A percentile compares a stretch with the other conserved stretches of the same genome.
These are phyloP conservation scores for Aspergillus cejpii DNA, from an alignment of 2,329 filamentous ascomycete species.

Conservation along the genomic window DNA sequence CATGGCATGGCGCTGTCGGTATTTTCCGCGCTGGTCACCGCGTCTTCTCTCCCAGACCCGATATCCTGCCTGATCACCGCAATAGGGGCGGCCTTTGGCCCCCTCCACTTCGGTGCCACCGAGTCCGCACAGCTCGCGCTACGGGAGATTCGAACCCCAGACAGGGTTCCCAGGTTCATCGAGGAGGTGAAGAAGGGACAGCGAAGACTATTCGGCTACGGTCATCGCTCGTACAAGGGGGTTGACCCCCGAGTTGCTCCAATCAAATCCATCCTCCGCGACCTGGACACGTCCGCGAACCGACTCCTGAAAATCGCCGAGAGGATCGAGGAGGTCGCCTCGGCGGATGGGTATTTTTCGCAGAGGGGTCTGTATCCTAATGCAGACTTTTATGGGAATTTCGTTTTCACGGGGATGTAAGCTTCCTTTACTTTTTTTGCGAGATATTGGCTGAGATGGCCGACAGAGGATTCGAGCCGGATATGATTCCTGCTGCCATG, in stretches of 20 bases:
- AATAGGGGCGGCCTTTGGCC: conserved; percentile 51
- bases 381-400: conserved; percentile 43
- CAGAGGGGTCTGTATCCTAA: conserved; percentile 37
- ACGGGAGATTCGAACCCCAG: conserved; percentile 20
- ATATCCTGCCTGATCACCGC: conserved; percentile 49
- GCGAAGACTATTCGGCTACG: conserved; percentile 27
- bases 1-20: conserved; percentile 56
- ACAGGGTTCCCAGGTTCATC: conserved; percentile 24
- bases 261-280: conserved; percentile 22
- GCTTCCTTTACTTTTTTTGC: too few species aligned
- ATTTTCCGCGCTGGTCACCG: conserved; percentile 51
- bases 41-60: conserved; percentile 52
- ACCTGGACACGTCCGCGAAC: conserved; percentile 14
- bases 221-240: conserved; percentile 29
- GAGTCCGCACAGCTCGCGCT: conserved; percentile 48
- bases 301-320: conserved; percentile 22
- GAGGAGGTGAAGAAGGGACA: conserved; percentile 24
- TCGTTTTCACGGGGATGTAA: conserved; percentile 40
- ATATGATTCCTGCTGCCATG: conserved; percentile 28
- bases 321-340: conserved; percentile 22
- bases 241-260: conserved; percentile 24
- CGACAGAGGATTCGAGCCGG: conserved; percentile 25
- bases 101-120: conserved; percentile 54
- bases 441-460: neutral
- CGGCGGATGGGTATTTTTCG: conserved; percentile 24